Base-by-base conservation (phyloP, 2,329 filamentous ascomycete species). In the Botrytis fabae region DNA sequence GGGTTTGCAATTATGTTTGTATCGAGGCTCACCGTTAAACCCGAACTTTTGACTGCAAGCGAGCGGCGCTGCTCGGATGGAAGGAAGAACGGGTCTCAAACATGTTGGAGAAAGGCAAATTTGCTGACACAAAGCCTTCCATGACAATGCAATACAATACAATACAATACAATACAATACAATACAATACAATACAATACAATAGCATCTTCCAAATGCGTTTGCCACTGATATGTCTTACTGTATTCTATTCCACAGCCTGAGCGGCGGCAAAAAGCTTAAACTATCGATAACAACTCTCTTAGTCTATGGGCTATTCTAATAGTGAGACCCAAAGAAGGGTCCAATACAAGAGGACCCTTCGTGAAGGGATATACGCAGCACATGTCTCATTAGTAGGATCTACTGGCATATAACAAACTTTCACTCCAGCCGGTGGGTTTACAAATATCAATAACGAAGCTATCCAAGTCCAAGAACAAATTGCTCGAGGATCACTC, bases 211-310 rank as follows among this genome's bases (percentile, higher is more conserved):
- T 28, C 46, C 64, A 42, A 38, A 38, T 51, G 51, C 32, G 40
- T 68, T 69, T 72, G 70, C 70, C 62, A 72, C 70, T 40, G 46
- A 42, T 54, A 68, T 72, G 62, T 72, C 70, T 69, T 51, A 69
- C 42, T 25, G 35, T 59, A 51, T 44, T 40, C 54, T 48, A 28
- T 42, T 69, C 38, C 44, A 42, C 32, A 42, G 48, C 35, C 65
- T 25, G 65, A 59, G 65, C 48, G 65, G n/a, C 38, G 42, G 22
- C 35, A 68, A 38, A 64, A 72, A 42, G 62, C 69, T 64, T 65
- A 14, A 64, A 71, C 18, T 40, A 69, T 68, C 65, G 65, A 69
- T 59, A 69, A 69, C 65, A 68, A n/a, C 48, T 38, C 40, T 22
- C 25, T 48, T 68, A 68, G 46, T 68, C 2, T 2, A 18, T 57